These are phyloP conservation scores for Aspergillus pseudoviridinutans DNA, from an alignment of 2,329 filamentous ascomycete genomes.

Conservation along the genomic window DNA sequence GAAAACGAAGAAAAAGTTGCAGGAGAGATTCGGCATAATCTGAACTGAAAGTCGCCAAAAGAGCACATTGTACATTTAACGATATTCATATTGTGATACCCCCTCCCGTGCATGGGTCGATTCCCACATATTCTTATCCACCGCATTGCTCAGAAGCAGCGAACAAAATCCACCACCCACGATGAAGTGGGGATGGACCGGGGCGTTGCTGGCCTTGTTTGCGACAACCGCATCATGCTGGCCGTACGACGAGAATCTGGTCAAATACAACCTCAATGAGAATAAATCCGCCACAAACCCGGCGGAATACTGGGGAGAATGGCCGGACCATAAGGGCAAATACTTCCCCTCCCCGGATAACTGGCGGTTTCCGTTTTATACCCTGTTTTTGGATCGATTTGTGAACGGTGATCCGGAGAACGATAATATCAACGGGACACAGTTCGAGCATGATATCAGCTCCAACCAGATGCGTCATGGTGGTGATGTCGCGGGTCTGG, in stretches of 20 bases:
- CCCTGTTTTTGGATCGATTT: slow-evolving; percentile 59
- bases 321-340: slow-evolving; percentile 43
- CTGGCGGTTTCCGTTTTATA: slow-evolving; percentile 64
- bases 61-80: not conserved
- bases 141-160: not conserved
- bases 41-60: not conserved
- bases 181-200: slow-evolving; percentile 25
- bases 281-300: slow-evolving; percentile 53
- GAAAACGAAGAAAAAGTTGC: not conserved
- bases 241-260: slow-evolving; percentile 47
- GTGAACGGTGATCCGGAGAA: slow-evolving; percentile 62
- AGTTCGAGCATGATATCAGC: slow-evolving; percentile 56
- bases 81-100: not conserved
- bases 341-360: slow-evolving; percentile 55
- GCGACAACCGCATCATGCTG: slow-evolving; percentile 21
- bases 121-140: not conserved
- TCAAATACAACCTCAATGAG: slow-evolving; percentile 57
- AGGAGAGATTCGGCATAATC: not conserved
- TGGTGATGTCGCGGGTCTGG: slow-evolving; percentile 54
- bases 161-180: slow-evolving; percentile 1
- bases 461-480: slow-evolving; percentile 61
- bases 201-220: slow-evolving; percentile 22
- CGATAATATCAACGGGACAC: slow-evolving; percentile 58
- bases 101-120: not conserved
- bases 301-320: slow-evolving; percentile 55